Evolutionary conservation across 2,329 filamentous ascomycete genomes (phyloP), one percentile per base, ranked within the genome.

Genomic region (Botrytis porri): DNA sequence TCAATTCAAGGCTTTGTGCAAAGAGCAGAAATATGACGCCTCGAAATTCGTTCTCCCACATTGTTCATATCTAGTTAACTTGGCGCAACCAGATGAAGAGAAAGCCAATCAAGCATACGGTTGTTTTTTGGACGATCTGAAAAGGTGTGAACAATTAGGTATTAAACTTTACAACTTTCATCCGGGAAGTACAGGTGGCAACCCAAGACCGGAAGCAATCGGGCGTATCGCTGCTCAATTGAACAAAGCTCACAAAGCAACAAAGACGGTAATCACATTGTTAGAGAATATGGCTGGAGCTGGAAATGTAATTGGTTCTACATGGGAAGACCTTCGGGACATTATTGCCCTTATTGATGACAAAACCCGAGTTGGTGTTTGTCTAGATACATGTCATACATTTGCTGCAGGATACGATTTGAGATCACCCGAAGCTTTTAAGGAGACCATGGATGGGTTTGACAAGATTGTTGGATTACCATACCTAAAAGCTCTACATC

Each of bases 81-180:
- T 99, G 9, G 96, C 96, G 0, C 94, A 97, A 80, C 87, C 90
- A 7, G 95, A 98, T 79, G 82, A 88, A 39, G 87, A 86, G 57
- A 97, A 97, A 81, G 93, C 94, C 2, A 87, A 89, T 69, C 94
- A 98, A 84, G 95, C 95, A 1, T 98, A 97, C 80, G 87, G 85
- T 57, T 89, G 90, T 73, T 99, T 99, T 82, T 80, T 97, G 25
- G 95, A 99, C 78, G 96, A 99, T 81, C 86, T 99, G 1, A 84
- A 88, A 69, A 90, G 96, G 16, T 98, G 96, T 82, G 93, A 97
- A 80, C 86, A 87, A 63, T 88, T 99, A 0, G 94, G 94, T 1
- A 97, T 99, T 79, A 86, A 84, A 75, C 87, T 98, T n/a, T 99
- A 98, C 85, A 99, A 99, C 83, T 98, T 99, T 84, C 96, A 99